Evolutionary conservation across 305 asterid genomes (phyloP), one percentile per base, ranked within the genome.

Genomic region (Solanum hybrid): DNA sequence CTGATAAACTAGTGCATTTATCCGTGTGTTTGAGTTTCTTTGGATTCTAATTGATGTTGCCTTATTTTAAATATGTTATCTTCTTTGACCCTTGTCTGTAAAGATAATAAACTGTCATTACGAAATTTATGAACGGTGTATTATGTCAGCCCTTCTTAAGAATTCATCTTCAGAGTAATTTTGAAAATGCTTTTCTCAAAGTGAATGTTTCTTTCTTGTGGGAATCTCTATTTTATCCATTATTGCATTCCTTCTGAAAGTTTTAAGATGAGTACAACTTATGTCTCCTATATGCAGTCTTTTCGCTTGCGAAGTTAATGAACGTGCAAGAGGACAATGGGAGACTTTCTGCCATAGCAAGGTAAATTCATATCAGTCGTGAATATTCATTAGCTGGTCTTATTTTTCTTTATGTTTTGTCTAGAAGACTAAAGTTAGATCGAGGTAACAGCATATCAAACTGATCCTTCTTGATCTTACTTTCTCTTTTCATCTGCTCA

Each of bases 231-330:
- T 24, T 37, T 79, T 79, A 36, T 39, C 86, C 57, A 81, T n/a
- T 81, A 81, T 81, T 6, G 4, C 61, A 81, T 46, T 46, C 33
- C 71, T 42, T 29, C 39, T 18, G 86, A 18, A 42, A 46, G 69
- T 83, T 46, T 42, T 83, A 1, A 46, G 36, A 69, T 28, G 31
- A 85, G 75, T 74, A 42, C 57, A 37, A 88, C 69, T 81, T 33
- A 4, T 88, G 87, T 51, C 39, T 88, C 87, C 36, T 0, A 86
- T 18, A 87, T 91, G 92, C 98, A 97, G 99, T 97, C 90, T 97
- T 96, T 92, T 92, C 98, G 64, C 96, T 97, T 90, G 99, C 98
- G 82, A 97, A 97, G 93, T 93, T 97, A 83, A 97, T 97, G 99
- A 97, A 97, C 89, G 98, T 97, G 94, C 95, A 95, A 94, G 99